phyloP scores from a whole-genome alignment of 305 asterid genomes.

The Fraxinus sp. region DNA sequence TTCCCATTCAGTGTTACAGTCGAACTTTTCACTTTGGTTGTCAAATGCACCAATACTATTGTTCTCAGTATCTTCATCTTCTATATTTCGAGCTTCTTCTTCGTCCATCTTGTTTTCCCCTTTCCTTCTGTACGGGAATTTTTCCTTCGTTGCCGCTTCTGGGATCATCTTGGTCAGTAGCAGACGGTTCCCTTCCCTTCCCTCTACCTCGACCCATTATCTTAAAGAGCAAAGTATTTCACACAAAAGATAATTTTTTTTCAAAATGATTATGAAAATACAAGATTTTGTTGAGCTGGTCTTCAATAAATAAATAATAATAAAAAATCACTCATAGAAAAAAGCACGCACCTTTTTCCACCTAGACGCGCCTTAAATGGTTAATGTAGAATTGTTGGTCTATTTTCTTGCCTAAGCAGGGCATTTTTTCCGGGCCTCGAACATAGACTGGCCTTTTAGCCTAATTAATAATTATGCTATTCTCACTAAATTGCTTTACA shows the following conservation, averaged over 20 bases:
- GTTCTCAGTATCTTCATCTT: constrained; percentile 10
- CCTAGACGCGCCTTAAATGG: too few relatives aligned
- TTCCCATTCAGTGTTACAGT: constrained; percentile 30
- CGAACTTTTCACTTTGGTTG: constrained; percentile 24
- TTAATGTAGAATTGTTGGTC: too few relatives aligned
- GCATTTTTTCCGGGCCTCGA: too few relatives aligned
- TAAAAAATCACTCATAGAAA: too few relatives aligned
- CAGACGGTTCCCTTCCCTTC: constrained; percentile 34
- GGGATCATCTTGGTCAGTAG: constrained; percentile 37
- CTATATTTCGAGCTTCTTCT: constrained; percentile 26
- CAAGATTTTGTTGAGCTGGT: neutral
- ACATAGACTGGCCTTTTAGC: neutral
- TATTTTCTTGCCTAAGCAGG: too few relatives aligned
- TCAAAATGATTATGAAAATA: neutral
- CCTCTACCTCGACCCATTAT: constrained; percentile 50
- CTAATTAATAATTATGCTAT: neutral
- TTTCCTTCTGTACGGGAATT: constrained; percentile 38
- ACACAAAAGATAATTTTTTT: neutral
- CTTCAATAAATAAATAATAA: too few relatives aligned
- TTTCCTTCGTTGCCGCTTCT: constrained; percentile 44
- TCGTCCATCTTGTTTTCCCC: constrained; percentile 49
- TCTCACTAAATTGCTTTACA: neutral
- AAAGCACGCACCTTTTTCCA: too few relatives aligned
- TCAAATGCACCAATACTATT: constrained; percentile 20
- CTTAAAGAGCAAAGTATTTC: constrained; percentile 15